A percentile compares a stretch with the other conserved stretches of the same genome.
phyloP scores from a whole-genome alignment of 2,329 filamentous ascomycete species.

The Fusarium nygamai region DNA sequence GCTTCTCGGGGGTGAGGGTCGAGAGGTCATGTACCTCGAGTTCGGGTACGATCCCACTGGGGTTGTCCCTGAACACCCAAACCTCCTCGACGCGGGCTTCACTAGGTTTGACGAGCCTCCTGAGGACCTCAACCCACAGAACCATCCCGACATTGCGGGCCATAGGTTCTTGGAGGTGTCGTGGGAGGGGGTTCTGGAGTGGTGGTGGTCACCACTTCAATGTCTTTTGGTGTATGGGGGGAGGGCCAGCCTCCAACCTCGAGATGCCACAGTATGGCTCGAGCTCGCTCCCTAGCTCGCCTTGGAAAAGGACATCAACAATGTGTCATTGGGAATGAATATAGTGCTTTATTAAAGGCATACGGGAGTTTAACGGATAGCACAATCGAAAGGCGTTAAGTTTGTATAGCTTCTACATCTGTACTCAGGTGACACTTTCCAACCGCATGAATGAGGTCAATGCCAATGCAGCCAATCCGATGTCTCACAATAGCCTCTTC shows the following conservation, averaged over 20 bases:
- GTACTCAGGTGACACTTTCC: not conserved
- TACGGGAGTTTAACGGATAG: not conserved
- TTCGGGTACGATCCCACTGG: not conserved
- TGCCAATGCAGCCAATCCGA: not conserved
- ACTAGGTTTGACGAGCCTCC: not conserved
- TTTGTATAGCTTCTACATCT: not conserved
- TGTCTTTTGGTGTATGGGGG: not conserved
- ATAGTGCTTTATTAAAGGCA: not conserved
- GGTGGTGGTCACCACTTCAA: not conserved
- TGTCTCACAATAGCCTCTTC: slow-evolving; percentile 5
- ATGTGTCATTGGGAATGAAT: not conserved
- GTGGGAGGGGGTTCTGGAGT: not conserved
- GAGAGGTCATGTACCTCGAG: not conserved
- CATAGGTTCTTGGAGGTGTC: not conserved
- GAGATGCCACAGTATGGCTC: not conserved
- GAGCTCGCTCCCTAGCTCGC: not conserved
- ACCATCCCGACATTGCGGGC: not conserved
- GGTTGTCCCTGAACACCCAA: not conserved
- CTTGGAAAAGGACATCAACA: not conserved
- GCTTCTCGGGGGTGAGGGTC: not conserved
- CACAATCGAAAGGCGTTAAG: too few species aligned
- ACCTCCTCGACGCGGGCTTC: not conserved
- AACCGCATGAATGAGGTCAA: slow-evolving; percentile 1
- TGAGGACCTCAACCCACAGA: not conserved
- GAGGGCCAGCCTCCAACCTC: not conserved